A percentile compares a stretch with the other conserved stretches of the same genome.
phyloP scores from a whole-genome alignment of 495 filamentous ascomycete species.

The Podospora conica region DNA sequence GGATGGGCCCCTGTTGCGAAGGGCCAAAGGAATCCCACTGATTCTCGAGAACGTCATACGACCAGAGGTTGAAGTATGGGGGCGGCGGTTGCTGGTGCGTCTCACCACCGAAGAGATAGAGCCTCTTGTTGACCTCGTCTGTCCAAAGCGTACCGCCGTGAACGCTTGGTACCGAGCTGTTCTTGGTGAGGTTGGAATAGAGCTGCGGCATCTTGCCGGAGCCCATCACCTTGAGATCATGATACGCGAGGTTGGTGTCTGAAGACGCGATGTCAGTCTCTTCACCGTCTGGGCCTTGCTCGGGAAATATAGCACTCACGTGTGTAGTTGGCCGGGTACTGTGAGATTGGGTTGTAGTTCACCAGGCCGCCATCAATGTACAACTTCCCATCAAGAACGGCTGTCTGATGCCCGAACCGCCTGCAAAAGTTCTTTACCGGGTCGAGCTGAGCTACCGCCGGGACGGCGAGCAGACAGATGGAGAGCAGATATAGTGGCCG shows the following conservation, averaged over 20 bases:
- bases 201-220: slow-evolving; percentile 42
- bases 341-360: slow-evolving; percentile 39
- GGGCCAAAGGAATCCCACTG: slow-evolving; percentile 36
- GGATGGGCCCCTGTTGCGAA: slow-evolving; percentile 12
- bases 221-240: slow-evolving; percentile 39
- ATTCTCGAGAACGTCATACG: slow-evolving; percentile 42
- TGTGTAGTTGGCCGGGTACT: slow-evolving; percentile 43
- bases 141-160: slow-evolving; percentile 45
- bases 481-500: background rate
- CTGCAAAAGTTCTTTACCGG: slow-evolving; percentile 46
- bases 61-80: slow-evolving; percentile 32
- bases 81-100: slow-evolving; percentile 31
- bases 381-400: slow-evolving; percentile 43
- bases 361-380: slow-evolving; percentile 52
- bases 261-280: background rate
- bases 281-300: background rate
- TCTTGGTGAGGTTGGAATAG: slow-evolving; percentile 47
- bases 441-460: slow-evolving; percentile 21
- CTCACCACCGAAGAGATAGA: slow-evolving; percentile 50
- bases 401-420: slow-evolving; percentile 46
- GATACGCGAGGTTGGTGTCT: slow-evolving; percentile 43
- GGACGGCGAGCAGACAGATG: background rate
- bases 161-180: slow-evolving; percentile 38
- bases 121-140: slow-evolving; percentile 46
- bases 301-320: slow-evolving; percentile 30